phyloP scores from a whole-genome alignment of 257 asterid genomes.

The Echites panduratus region DNA sequence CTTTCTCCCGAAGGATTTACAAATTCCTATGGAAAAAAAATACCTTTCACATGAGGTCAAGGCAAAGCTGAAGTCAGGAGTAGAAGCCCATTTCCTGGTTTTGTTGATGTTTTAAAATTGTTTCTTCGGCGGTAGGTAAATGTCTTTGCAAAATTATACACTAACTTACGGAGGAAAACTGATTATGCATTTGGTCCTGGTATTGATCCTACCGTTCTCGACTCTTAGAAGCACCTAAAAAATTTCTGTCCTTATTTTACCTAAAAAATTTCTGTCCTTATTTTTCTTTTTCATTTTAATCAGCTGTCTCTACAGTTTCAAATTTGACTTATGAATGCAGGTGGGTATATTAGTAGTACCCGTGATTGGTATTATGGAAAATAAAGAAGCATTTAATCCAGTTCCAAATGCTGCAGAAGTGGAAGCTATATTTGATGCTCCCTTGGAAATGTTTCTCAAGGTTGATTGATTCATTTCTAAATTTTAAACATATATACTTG shows the following conservation, averaged over 20 bases:
- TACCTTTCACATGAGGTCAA: neutral
- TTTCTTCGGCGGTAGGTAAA: neutral
- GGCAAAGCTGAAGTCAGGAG: neutral
- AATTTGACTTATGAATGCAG: constrained; percentile 25
- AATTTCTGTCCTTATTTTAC: neutral
- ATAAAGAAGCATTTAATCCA: constrained; percentile 40
- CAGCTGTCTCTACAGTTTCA: neutral
- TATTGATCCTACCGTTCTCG: neutral
- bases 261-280: too few species aligned
- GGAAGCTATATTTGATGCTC: constrained; percentile 69
- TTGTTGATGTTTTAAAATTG: neutral
- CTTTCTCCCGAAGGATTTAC: neutral
- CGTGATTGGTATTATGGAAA: constrained; percentile 70
- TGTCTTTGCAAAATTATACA: neutral
- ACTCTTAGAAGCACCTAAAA: too few species aligned
- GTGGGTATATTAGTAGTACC: constrained; percentile 52
- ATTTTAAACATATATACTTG: constrained; percentile 1
- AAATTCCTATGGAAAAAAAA: neutral
- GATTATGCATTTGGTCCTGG: neutral
- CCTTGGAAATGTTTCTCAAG: constrained; percentile 80
- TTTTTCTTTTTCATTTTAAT: too few species aligned
- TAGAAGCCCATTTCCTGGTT: neutral
- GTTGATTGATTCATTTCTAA: constrained; percentile 23
- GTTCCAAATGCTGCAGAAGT: constrained; percentile 62
- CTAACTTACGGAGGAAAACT: neutral